phyloP scores from a whole-genome alignment of 2,329 filamentous ascomycete genomes.

The Cytospora paraplurivora region DNA sequence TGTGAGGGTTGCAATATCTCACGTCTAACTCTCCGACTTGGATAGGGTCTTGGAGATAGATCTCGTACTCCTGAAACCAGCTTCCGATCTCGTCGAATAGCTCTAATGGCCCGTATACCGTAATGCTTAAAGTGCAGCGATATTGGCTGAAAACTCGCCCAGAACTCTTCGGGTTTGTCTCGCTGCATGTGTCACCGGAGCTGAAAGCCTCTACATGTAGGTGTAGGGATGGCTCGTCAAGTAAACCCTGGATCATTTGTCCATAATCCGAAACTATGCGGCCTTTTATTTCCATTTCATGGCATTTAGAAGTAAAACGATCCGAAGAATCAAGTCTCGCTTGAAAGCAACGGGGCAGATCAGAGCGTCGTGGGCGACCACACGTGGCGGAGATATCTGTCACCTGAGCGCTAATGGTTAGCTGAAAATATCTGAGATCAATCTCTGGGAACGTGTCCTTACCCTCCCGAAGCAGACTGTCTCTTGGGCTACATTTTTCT shows the following conservation, averaged over 20 bases:
- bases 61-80: slow-evolving; percentile 14
- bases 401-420: neutral
- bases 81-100: slow-evolving; percentile 15
- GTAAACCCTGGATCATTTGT: neutral
- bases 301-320: neutral
- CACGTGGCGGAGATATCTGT: neutral
- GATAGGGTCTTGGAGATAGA: slow-evolving; percentile 14
- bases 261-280: neutral
- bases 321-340: neutral
- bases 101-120: neutral
- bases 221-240: neutral
- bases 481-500: neutral
- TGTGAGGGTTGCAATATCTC: slow-evolving; percentile 23
- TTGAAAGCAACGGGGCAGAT: neutral
- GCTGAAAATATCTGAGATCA: neutral
- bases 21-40: neutral
- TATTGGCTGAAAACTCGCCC: neutral
- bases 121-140: neutral
- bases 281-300: neutral
- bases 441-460: neutral
- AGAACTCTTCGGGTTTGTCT: neutral
- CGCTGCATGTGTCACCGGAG: neutral
- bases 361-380: neutral
- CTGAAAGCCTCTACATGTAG: neutral
- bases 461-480: neutral